Base-by-base conservation (phyloP, 176 grass and related monocot species). In the Rhipidocladum racemiflorum region DNA sequence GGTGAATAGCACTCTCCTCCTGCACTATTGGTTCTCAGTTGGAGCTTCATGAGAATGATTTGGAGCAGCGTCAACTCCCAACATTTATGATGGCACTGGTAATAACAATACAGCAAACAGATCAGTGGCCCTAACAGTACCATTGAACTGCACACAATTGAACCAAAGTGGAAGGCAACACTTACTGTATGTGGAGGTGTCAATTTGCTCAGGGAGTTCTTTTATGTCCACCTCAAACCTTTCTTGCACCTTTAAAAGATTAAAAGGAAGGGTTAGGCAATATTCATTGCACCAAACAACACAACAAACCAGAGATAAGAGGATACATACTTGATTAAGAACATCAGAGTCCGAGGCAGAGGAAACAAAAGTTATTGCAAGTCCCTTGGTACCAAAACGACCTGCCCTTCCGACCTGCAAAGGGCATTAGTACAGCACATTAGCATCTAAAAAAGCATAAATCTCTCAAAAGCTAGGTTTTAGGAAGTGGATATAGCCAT, bases 141-240 rank as follows among this genome's bases (percentile, higher is more conserved):
- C 0, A 63, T 16, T 46, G 2, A 78, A 38, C 1, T 6, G 18
- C 3, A 0, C 0, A 0, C 5, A 11, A 42, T 20, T 29, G 9
- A 48, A 4, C 15, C 5, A 61, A 61, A 61, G 54, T 57, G 4
- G 1, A 59, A 8, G 0, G 71, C 16, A 24, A 15, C 16, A 89
- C 97, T 95, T 93, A 99, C 97, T 99, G 73, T 99, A 99, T 40
- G 97, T 99, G 40, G 97, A 95, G 44, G 93, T 99, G 64, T 95
- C 97, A 7, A 99, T 99, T 78, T 99, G 93, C 74, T 99, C 97
- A 13, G 97, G 97, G 63, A 99, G 85, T 68, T 99, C 93, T 74
- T 99, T 99, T 50, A 99, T 99, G 83, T 99, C 97, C 0, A 99
- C 97, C 83, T 99, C 93, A 36, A 99, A 99, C 91, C 97, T 95